These are phyloP conservation scores for Pleurotus ostreatus DNA, from an alignment of 768 basidiomycete genomes.

Conservation along the genomic window DNA sequence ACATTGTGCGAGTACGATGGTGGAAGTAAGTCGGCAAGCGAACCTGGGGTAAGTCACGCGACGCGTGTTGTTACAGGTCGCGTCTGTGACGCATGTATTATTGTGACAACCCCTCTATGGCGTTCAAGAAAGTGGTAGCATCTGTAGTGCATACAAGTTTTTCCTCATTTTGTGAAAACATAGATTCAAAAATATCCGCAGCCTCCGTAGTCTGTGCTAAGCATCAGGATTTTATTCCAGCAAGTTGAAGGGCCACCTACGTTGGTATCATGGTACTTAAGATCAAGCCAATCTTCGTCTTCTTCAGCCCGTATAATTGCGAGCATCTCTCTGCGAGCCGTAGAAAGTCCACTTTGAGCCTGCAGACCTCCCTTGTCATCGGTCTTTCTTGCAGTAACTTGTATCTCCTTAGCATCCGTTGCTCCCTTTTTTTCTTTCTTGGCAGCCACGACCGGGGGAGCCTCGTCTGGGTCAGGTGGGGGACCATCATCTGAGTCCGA, in stretches of 20 bases:
- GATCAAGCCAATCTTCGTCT: slow-evolving; percentile 71
- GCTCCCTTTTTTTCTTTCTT: slow-evolving; percentile 60
- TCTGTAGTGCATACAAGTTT: slow-evolving; percentile 51
- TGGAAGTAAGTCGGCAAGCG: neutral
- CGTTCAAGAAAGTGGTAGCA: slow-evolving; percentile 52
- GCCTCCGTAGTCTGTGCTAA: slow-evolving; percentile 53
- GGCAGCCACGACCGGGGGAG: slow-evolving; percentile 33
- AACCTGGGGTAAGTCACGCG: neutral
- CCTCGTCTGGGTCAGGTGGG: slow-evolving; percentile 77
- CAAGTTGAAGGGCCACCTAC: slow-evolving; percentile 33
- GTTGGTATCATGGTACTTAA: slow-evolving; percentile 62
- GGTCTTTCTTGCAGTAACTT: slow-evolving; percentile 66
- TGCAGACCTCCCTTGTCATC: slow-evolving; percentile 56
- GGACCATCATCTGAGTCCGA: slow-evolving; percentile 79
- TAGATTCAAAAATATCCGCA: slow-evolving; percentile 48
- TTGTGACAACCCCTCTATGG: slow-evolving; percentile 47
- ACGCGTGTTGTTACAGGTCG: slow-evolving; percentile 2
- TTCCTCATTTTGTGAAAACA: slow-evolving; percentile 58
- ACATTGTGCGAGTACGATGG: slow-evolving; percentile 11
- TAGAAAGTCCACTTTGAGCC: slow-evolving; percentile 63
- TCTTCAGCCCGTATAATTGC: slow-evolving; percentile 69
- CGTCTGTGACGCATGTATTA: neutral
- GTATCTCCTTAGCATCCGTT: slow-evolving; percentile 70
- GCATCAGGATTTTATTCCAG: neutral
- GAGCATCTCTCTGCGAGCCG: slow-evolving; percentile 73